These are phyloP conservation scores for Takashimella koratensis DNA, from an alignment of 1,284 basidiomycete genomes.

Conservation along the genomic window DNA sequence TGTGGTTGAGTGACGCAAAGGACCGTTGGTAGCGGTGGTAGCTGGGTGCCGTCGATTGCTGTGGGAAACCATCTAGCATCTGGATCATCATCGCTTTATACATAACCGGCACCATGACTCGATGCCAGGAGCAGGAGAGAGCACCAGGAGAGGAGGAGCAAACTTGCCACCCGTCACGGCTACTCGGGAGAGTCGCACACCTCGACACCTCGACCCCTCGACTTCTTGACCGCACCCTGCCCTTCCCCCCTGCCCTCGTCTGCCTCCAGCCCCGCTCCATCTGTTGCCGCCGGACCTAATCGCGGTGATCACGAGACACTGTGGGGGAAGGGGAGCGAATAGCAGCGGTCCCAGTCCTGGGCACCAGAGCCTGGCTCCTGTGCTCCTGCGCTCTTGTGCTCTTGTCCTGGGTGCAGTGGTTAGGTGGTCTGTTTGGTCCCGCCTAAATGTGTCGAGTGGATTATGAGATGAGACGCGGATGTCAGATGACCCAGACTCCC, in stretches of 20 bases:
- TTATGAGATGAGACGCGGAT: too few species aligned
- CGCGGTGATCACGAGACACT: background rate
- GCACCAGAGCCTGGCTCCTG: too few species aligned
- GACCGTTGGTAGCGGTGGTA: background rate
- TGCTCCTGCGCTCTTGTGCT: too few species aligned
- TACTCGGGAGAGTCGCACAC: background rate
- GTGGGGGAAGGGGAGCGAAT: too few species aligned
- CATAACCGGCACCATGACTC: background rate
- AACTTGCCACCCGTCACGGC: background rate
- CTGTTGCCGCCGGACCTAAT: background rate
- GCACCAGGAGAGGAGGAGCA: background rate
- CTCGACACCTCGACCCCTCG: background rate
- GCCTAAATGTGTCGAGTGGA: too few species aligned
- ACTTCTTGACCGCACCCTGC: background rate
- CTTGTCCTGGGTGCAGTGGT: too few species aligned
- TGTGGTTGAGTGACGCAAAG: background rate
- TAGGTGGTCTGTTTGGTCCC: too few species aligned
- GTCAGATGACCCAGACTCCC: too few species aligned
- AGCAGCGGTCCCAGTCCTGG: too few species aligned
- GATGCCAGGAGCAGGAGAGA: background rate
- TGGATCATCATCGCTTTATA: too few species aligned
- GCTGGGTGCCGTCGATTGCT: background rate
- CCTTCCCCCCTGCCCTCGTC: background rate
- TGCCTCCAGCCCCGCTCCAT: background rate
- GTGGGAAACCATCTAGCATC: too few species aligned